phyloP scores from a whole-genome alignment of 495 filamentous ascomycete genomes.

The Aspergillus nidulans region DNA sequence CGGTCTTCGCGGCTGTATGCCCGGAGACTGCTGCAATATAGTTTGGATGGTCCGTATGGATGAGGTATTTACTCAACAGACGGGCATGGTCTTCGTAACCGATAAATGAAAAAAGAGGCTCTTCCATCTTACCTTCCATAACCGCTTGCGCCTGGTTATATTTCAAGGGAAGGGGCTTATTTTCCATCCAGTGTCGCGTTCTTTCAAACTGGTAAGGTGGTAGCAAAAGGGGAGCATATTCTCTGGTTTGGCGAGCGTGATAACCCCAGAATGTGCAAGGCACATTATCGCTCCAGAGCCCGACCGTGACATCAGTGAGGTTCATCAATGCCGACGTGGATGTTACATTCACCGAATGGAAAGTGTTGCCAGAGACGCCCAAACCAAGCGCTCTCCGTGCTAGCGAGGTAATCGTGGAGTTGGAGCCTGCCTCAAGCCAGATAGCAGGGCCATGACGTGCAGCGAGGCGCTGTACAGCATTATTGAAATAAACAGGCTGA shows the following conservation, averaged over 20 bases:
- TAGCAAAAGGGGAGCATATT: slow-evolving; percentile 35
- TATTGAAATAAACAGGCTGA: slow-evolving; percentile 47
- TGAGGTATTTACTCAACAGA: slow-evolving; percentile 35
- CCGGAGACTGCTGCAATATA: slow-evolving; percentile 37
- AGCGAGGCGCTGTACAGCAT: slow-evolving; percentile 43
- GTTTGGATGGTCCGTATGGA: slow-evolving; percentile 39
- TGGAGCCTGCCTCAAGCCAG: slow-evolving; percentile 51
- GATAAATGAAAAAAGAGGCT: slow-evolving; percentile 35
- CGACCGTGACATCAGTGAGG: slow-evolving; percentile 38
- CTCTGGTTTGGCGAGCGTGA: slow-evolving; percentile 31
- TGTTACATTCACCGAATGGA: slow-evolving; percentile 43
- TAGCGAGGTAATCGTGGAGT: slow-evolving; percentile 44
- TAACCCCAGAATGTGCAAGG: slow-evolving; percentile 45
- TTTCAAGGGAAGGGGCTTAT: slow-evolving; percentile 17
- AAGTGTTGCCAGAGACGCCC: slow-evolving; percentile 16
- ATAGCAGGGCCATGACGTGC: slow-evolving; percentile 28
- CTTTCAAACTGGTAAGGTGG: slow-evolving; percentile 55
- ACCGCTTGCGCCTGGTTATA: too few species aligned
- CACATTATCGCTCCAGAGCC: slow-evolving; percentile 45
- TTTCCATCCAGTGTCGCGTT: slow-evolving; percentile 37
- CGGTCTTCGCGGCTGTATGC: slow-evolving; percentile 43
- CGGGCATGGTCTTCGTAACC: slow-evolving; percentile 38
- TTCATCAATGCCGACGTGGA: slow-evolving; percentile 20
- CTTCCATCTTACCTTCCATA: neutral
- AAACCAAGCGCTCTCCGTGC: slow-evolving; percentile 27